phyloP scores from a whole-genome alignment of 495 filamentous ascomycete species.

The Aspergillus panamensis region DNA sequence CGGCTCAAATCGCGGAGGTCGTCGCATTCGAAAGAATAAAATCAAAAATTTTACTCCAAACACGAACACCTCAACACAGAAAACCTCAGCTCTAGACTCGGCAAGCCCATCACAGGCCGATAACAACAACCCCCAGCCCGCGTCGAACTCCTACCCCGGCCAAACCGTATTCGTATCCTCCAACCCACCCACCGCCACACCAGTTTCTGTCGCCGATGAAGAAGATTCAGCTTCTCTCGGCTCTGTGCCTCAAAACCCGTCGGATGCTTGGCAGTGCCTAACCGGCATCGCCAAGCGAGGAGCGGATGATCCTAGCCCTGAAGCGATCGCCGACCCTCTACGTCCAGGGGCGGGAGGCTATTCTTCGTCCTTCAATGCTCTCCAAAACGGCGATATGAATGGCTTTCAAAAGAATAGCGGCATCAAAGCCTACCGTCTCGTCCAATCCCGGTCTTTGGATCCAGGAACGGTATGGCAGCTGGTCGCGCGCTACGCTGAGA shows the following conservation, averaged over 20 bases:
- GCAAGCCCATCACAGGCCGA: constrained; percentile 32
- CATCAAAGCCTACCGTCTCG: constrained; percentile 48
- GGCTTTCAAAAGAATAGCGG: constrained; percentile 33
- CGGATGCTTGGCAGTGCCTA: constrained; percentile 49
- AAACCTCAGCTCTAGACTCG: constrained; percentile 26
- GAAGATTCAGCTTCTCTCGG: constrained; percentile 41
- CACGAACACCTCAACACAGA: constrained; percentile 25
- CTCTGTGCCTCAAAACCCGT: constrained; percentile 45
- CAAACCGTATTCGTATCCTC: constrained; percentile 39
- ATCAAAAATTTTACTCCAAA: constrained; percentile 39
- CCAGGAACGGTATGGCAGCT: constrained; percentile 48
- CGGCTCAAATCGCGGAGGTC: constrained; percentile 58
- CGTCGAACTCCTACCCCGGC: constrained; percentile 34
- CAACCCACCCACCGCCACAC: constrained; percentile 29
- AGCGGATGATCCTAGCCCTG: constrained; percentile 21
- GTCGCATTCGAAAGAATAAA: constrained; percentile 54
- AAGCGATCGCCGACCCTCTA: constrained; percentile 22
- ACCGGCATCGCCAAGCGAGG: constrained; percentile 40
- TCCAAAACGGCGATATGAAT: constrained; percentile 29
- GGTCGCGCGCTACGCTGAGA: constrained; percentile 49
- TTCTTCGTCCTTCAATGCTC: constrained; percentile 28
- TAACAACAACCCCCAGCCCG: constrained; percentile 18
- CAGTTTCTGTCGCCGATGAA: constrained; percentile 35
- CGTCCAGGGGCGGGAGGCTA: constrained; percentile 24
- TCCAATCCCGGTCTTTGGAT: constrained; percentile 48